Percentiles rank a stretch among this genome's conserved stretches.
These are phyloP conservation scores for Fraxinus floribunda DNA, from an alignment of 305 asterid species.

Conservation along the genomic window DNA sequence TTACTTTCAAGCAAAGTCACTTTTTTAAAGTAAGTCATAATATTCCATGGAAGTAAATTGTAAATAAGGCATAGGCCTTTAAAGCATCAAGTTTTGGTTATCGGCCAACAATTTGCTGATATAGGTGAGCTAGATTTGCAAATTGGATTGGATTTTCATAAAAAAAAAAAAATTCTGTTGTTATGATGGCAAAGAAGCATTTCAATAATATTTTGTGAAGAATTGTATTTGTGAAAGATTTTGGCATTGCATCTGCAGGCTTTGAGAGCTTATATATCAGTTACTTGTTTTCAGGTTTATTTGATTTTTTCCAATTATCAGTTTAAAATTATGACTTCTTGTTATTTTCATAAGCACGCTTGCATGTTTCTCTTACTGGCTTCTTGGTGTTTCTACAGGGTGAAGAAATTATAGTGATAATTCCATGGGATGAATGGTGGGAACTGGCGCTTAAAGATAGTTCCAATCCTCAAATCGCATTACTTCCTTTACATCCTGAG, in stretches of 20 bases:
- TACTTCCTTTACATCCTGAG: constrained; percentile 86
- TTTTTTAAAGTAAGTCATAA: background rate
- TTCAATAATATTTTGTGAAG: background rate
- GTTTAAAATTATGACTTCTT: background rate
- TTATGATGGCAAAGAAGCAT: background rate
- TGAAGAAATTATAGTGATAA: constrained; percentile 78
- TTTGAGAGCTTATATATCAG: background rate
- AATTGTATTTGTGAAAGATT: background rate
- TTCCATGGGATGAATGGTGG: constrained; percentile 99
- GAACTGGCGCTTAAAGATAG: constrained; percentile 72
- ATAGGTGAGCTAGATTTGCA: background rate
- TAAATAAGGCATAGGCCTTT: background rate
- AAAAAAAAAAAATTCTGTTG: background rate
- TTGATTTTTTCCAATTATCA: background rate
- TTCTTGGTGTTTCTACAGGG: constrained; percentile 52
- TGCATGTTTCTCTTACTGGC: constrained; percentile 11
- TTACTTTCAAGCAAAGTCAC: background rate
- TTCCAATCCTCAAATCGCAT: constrained; percentile 90
- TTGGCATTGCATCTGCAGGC: background rate
- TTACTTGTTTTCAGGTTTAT: background rate
- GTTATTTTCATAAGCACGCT: constrained; percentile 6
- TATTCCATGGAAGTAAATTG: background rate
- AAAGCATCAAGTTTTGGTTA: background rate
- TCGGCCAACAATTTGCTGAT: background rate
- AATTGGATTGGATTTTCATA: background rate